Evolutionary conservation across 305 asterid species (phyloP).

Genomic region (Fraxinus ornus): DNA sequence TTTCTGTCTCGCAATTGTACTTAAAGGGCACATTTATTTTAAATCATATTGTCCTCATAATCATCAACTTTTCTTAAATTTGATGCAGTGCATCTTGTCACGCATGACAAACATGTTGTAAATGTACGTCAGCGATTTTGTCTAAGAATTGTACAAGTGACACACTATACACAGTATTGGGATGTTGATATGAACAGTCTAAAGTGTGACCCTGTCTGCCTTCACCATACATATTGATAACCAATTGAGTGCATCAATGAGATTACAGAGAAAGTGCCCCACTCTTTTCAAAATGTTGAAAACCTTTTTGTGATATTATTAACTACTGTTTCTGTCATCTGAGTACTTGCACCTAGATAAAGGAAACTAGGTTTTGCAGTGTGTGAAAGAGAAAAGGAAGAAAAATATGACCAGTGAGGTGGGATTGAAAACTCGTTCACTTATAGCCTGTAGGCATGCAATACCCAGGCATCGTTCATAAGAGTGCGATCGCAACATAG

Average conservation of each 20-base stretch:
- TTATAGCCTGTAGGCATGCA: not conserved
- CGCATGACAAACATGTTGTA: not conserved
- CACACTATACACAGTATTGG: not conserved
- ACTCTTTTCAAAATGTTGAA: constrained; percentile 15
- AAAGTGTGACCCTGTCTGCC: not conserved
- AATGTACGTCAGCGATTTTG: not conserved
- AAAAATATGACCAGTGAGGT: not conserved
- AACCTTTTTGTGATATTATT: not conserved
- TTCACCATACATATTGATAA: not conserved
- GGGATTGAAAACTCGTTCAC: not conserved
- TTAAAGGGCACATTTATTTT: not conserved
- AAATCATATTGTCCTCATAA: not conserved
- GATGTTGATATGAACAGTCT: not conserved
- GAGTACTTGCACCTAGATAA: constrained; percentile 1
- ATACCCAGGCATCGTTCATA: too few species aligned
- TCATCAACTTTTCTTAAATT: not conserved
- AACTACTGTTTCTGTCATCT: constrained; percentile 10
- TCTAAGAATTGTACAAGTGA: not conserved
- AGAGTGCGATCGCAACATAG: not conserved
- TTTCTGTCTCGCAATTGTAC: not conserved
- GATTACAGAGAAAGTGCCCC: not conserved
- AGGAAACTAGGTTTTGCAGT: not conserved
- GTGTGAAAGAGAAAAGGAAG: not conserved
- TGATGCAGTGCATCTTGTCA: not conserved
- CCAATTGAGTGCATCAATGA: not conserved